Evolutionary conservation across 768 basidiomycete genomes (phyloP), one percentile per base, ranked within the genome.

Genomic region (Candolleomyces efflorescens): DNA sequence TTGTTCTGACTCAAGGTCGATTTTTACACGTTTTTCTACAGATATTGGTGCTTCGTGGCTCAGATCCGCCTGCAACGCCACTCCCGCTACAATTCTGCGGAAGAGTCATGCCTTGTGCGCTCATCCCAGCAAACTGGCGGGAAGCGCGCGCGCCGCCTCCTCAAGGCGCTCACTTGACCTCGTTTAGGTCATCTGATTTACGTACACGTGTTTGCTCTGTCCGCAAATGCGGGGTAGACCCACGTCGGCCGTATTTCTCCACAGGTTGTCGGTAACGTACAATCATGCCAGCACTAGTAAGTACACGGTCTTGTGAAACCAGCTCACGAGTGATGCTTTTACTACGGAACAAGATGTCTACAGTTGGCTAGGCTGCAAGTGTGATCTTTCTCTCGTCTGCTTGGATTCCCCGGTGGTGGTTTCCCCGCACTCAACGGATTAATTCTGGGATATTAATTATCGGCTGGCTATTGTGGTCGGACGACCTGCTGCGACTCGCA

Each of bases 11-110:
- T 41, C 53, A 58, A 60, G 59, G 56, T 60, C 58, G 56, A 51
- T 55, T 58, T 52, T 38, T 48, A 22, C 49, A 62, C 32, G 32
- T 32, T 32, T 32, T 5, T 32, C 32, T 32, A 11, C 6, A 32
- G 27, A 27, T 5, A 32, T 11, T 32, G 62, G 41, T 62, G 58
- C 62, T 57, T 58, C 53, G 53, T 49, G 51, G 60, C 45, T 45
- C 50, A 59, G 24, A 57, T 27, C 52, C 27, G 49, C 58, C 53
- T 32, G 32, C 55, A 45, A 60, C 59, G 49, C 49, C 49, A 51
- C 49, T 27, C 49, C 49, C 49, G 49, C 3, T 22, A 22, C 43
- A 44, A 22, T 17, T 13, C 15, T 48, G 46, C 46, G 46, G 46
- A 22, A 13, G 23, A 26, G 46, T 48, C n/a, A 48, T 48, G 22